Base-by-base conservation (phyloP, 2,329 filamentous ascomycete genomes). In the Gnomoniopsis smithogilvyi region DNA sequence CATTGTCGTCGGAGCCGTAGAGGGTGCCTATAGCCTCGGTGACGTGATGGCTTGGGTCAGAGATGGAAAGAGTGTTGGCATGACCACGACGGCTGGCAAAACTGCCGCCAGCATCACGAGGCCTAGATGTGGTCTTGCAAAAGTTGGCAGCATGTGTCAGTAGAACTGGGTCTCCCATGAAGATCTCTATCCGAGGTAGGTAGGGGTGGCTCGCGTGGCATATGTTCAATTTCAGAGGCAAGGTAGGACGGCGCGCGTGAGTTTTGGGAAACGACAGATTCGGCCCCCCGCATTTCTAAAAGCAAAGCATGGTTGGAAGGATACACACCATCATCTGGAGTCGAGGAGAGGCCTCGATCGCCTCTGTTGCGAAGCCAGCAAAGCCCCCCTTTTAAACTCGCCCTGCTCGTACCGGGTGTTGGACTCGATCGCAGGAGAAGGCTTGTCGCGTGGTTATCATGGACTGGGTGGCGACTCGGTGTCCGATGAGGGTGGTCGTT, bases 21-120 rank as follows among this genome's bases (percentile, higher is more conserved):
- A 96, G 84, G 67, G 92, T 92, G 54, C 91, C 91, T 74, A 96
- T 96, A 61, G 92, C 90, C 74, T 96, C 93, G 58, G 92, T 96
- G 71, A 96, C 91, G 83, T 96, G 93, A 76, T 96, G 92, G 76
- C 84, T 92, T 62, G 93, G 90, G 75, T 96, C 92, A 73, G 90
- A 95, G 72, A 96, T 86, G 58, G 83, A 86, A 53, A 85, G 76
- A 67, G 85, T 81, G 69, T 75, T 82, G 61, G 73, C 74, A 72
- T 85, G 83, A 65, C 82, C 82, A 69, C 83, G 83, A 72, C 82
- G 81, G 71, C 73, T 82, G 66, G 80, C 74, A 73, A 85, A 83
- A 72, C 77, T 83, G 69, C 76, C 77, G 71, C 81, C 79, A 72
- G 78, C 75, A 76, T 85, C 78, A 74, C 77, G 80, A 73, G 78